phyloP scores from a whole-genome alignment of 1,284 basidiomycete species.

The Pyrrhoderma noxium region DNA sequence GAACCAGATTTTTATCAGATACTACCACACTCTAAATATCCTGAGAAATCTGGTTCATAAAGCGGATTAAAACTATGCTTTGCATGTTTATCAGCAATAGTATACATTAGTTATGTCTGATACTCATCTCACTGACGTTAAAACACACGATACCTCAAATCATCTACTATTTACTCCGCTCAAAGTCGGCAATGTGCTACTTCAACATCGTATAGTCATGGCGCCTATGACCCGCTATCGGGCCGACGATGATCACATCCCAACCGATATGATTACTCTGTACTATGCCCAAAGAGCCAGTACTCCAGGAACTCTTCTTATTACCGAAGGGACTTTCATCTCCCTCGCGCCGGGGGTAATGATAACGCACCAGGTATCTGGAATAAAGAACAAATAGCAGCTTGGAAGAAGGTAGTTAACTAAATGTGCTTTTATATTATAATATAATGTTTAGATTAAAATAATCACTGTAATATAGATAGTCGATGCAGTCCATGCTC shows the following conservation, averaged over 20 bases:
- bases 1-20: too few species aligned
- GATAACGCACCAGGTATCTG: conserved; percentile 24
- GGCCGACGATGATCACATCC: conserved; percentile 22
- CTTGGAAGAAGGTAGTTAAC: conserved; percentile 25
- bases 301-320: conserved; percentile 25
- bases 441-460: not conserved
- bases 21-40: too few species aligned
- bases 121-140: not conserved
- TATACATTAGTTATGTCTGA: too few species aligned
- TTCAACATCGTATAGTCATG: conserved; percentile 27
- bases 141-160: not conserved
- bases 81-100: too few species aligned
- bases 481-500: conserved; percentile 35
- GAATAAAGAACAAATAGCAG: conserved; percentile 24
- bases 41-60: too few species aligned
- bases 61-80: too few species aligned
- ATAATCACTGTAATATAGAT: conserved; percentile 16
- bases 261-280: conserved; percentile 15
- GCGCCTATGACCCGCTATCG: conserved; percentile 31
- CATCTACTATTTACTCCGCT: conserved; percentile 26
- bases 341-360: conserved; percentile 18
- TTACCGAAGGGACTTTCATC: conserved; percentile 29
- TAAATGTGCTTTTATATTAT: not conserved
- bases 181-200: conserved; percentile 23
- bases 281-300: conserved; percentile 28